Percentiles rank a stretch among this genome's conserved stretches.
phyloP scores from a whole-genome alignment of 2,329 filamentous ascomycete genomes.

The Fusarium acutatum region DNA sequence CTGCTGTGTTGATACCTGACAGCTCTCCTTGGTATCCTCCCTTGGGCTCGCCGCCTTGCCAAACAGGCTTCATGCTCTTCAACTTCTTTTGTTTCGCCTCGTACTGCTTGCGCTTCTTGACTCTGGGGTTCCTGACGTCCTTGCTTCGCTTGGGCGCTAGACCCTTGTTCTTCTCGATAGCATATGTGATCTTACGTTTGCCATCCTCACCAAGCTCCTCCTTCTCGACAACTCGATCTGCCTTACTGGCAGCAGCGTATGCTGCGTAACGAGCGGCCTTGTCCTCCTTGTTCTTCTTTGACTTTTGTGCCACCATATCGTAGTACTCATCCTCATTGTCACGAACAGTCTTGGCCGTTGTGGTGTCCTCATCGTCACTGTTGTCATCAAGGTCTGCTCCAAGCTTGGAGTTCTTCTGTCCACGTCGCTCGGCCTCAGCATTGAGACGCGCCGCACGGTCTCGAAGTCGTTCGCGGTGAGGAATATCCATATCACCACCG shows the following conservation, averaged over 20 bases:
- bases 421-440: conserved; percentile 86
- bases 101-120: conserved; percentile 98
- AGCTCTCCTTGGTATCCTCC: conserved; percentile 91
- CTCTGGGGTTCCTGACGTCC: conserved; percentile 91
- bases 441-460: conserved; percentile 89
- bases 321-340: conserved; percentile 82
- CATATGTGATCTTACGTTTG: conserved; percentile 91
- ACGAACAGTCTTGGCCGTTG: conserved; percentile 59
- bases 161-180: conserved; percentile 98
- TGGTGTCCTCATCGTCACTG: conserved; percentile 72
- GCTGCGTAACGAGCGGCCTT: conserved; percentile 68
- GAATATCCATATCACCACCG: conserved; percentile 83
- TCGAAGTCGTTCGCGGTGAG: conserved; percentile 85
- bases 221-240: conserved; percentile 69
- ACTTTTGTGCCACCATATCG: conserved; percentile 79
- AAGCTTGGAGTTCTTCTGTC: conserved; percentile 69
- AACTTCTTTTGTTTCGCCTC: conserved; percentile 98
- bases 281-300: conserved; percentile 77
- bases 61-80: conserved; percentile 83
- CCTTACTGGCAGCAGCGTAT: conserved; percentile 68
- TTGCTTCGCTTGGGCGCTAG: conserved; percentile 90
- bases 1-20: conserved; percentile 92
- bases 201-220: conserved; percentile 81
- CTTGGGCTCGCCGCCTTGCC: conserved; percentile 83
- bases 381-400: conserved; percentile 75